A percentile compares a stretch with the other conserved stretches of the same genome.
These are phyloP conservation scores for Pyrenophora teres DNA, from an alignment of 2,329 filamentous ascomycete species.

Conservation along the genomic window DNA sequence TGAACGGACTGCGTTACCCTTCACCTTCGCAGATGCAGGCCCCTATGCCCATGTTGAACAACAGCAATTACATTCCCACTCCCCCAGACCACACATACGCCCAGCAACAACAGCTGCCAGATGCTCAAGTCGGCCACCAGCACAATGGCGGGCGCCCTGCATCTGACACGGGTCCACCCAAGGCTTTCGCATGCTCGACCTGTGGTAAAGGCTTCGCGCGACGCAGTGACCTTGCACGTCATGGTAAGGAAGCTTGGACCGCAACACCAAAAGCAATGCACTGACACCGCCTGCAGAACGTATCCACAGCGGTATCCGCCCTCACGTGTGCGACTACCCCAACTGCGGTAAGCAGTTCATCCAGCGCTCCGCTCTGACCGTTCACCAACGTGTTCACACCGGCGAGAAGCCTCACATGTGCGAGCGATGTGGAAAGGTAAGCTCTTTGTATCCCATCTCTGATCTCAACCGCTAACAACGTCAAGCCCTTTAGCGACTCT, in stretches of 20 bases:
- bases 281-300: conserved; percentile 67
- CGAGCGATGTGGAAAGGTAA: conserved; percentile 92
- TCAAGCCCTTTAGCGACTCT: conserved; percentile 91
- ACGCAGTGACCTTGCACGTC: conserved; percentile 89
- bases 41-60: conserved; percentile 60
- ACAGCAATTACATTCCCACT: conserved; percentile 60
- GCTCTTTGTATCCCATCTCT: conserved; percentile 24
- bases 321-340: conserved; percentile 88
- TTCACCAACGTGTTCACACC: conserved; percentile 93
- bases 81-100: conserved; percentile 55
- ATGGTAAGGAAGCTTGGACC: conserved; percentile 69
- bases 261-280: conserved; percentile 32
- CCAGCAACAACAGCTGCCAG: conserved; percentile 44
- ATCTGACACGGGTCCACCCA: conserved; percentile 59
- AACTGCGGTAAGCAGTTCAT: conserved; percentile 96
- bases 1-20: conserved; percentile 59
- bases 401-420: conserved; percentile 99
- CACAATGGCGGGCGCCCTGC: conserved; percentile 50
- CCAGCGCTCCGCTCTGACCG: conserved; percentile 91
- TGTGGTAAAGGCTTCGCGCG: conserved; percentile 92
- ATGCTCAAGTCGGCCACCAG: conserved; percentile 49
- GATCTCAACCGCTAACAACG: conserved; percentile 28
- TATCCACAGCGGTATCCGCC: conserved; percentile 88
- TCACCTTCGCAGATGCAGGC: conserved; percentile 58
- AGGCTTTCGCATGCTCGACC: conserved; percentile 86